Percentiles rank a stretch among this genome's conserved stretches.
Evolutionary conservation across 2,329 filamentous ascomycete genomes (phyloP).

Genomic region (Microascus cirrosus): DNA sequence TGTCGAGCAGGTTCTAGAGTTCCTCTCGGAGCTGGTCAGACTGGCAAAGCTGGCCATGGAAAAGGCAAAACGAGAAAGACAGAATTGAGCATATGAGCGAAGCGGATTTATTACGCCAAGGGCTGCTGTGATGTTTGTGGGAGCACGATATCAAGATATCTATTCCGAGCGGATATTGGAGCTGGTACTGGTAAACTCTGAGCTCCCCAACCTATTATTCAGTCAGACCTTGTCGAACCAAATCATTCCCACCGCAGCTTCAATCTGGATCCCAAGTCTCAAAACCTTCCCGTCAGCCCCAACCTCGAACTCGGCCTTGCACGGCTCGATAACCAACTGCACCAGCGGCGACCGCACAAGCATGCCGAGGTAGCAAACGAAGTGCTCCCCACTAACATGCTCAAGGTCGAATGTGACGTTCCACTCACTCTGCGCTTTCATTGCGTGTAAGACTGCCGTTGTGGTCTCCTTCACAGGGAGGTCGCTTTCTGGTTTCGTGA

Average conservation of each 20-base stretch:
- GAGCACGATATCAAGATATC: too few relatives aligned
- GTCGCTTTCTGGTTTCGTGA: slow-evolving; percentile 1
- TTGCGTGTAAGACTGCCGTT: slow-evolving; percentile 3
- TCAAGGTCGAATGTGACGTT: slow-evolving; percentile 6
- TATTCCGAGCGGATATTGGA: too few relatives aligned
- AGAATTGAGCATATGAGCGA: neutral
- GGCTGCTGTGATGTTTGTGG: too few relatives aligned
- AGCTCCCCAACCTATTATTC: too few relatives aligned
- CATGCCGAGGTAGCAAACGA: slow-evolving; percentile 2
- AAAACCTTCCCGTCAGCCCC: neutral
- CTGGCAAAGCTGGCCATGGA: slow-evolving; percentile 30
- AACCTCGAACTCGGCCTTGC: neutral
- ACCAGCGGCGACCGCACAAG: neutral
- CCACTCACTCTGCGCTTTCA: neutral
- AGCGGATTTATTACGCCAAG: too few relatives aligned
- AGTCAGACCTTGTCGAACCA: neutral
- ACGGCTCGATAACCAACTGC: neutral
- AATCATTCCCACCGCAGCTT: neutral
- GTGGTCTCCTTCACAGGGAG: neutral
- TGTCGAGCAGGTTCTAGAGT: slow-evolving; percentile 27
- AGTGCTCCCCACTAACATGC: slow-evolving; percentile 9
- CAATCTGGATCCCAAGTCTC: neutral
- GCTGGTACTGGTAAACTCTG: too few relatives aligned
- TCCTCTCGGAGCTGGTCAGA: slow-evolving; percentile 28
- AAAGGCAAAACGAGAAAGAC: slow-evolving; percentile 9